Base-by-base conservation (phyloP, 257 asterid species). In the Echium plantagineum region DNA sequence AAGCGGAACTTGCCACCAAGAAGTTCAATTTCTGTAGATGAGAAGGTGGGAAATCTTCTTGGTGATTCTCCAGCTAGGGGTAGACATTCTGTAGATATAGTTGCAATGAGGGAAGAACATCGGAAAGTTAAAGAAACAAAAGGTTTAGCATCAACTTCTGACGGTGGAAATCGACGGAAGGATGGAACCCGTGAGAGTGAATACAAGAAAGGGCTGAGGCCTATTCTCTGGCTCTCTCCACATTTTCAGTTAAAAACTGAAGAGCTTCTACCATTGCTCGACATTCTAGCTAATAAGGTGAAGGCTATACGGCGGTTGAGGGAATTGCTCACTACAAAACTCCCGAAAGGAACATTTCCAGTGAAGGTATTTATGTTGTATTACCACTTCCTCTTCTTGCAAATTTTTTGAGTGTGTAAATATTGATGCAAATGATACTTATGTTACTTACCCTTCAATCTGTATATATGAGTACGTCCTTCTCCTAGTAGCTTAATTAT, bases 271-370 rank as follows among this genome's bases (percentile, higher is more conserved):
- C 57, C 57, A 17, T 53, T 53, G 57, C 57, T 53, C 5, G 57
- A 53, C 26, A 53, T 18, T 53, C 26, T 53, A 53, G 57, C 57
- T 7, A 21, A 53, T 21, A 53, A 53, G 17, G 57, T 53, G 13
- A 53, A 53, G 26, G 57, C 57, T n/a, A 21, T 53, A 53, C 21
- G 57, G 15, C 21, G 57, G 22, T 53, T 53, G 26, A 53, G 57
- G 17, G 57, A 53, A 53, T 53, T 53, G 26, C 26, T 53, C 21
- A 53, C 57, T 18, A 53, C 57, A 53, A 53, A 53, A 53, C 57
- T 53, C 26, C 57, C 57, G 18, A 18, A 53, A 53, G 57, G 57
- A 53, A n/a, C 57, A n/a, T 53, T 53, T 53, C 57, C 57, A 15
- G 57, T 42, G 49, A 42, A 42, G 49, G 49, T 42, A 42, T 42